Evolutionary conservation across 176 grass and related monocot species (phyloP).

Genomic region (Rhynchospora breviuscula): DNA sequence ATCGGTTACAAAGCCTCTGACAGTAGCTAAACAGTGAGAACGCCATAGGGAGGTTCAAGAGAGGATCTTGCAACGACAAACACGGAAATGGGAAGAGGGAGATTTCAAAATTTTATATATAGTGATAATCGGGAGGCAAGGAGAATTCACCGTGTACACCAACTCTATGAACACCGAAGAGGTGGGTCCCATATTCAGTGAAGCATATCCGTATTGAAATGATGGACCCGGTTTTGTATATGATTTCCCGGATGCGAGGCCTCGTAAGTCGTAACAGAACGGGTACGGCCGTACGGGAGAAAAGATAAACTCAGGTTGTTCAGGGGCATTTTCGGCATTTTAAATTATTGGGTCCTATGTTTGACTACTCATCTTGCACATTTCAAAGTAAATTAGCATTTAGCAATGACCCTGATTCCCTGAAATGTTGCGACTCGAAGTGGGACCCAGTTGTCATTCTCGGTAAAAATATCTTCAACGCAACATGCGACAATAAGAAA

Average conservation of each 20-base stretch:
- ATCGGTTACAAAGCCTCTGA: conserved; percentile 40
- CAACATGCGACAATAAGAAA: too few species aligned
- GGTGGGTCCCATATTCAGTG: background rate
- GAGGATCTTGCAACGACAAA: conserved; percentile 22
- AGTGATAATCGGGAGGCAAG: background rate
- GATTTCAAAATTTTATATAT: conserved; percentile 52
- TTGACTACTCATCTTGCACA: background rate
- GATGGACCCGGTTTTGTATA: background rate
- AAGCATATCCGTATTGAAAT: background rate
- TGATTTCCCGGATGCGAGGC: background rate
- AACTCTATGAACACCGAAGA: background rate
- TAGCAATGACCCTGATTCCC: background rate
- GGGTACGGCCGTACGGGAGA: background rate
- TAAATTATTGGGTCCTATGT: background rate
- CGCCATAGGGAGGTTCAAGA: background rate
- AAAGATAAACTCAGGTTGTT: background rate
- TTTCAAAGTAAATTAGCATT: background rate
- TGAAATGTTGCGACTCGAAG: too few species aligned
- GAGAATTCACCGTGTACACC: background rate
- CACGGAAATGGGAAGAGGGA: too few species aligned
- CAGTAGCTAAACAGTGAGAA: conserved; percentile 23
- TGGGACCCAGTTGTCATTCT: too few species aligned
- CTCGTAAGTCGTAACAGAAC: background rate
- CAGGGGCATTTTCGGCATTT: conserved; percentile 4
- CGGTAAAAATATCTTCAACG: too few species aligned